Evolutionary conservation across 2,329 filamentous ascomycete species (phyloP), one percentile per base, ranked within the genome.

Genomic region (Microthyrium microscopicum): DNA sequence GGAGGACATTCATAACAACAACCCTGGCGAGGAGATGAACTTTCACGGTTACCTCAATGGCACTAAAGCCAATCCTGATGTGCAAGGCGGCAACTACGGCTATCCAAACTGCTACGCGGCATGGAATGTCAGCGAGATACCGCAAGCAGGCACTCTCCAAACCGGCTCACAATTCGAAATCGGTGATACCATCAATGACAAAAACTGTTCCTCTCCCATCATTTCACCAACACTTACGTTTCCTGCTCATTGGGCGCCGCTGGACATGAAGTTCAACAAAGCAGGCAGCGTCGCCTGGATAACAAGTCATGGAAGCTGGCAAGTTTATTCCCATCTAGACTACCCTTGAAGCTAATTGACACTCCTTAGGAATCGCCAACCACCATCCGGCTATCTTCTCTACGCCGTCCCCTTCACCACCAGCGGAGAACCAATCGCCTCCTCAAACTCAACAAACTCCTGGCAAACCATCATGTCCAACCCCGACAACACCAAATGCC

Each of bases 21-120:
- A 83, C 45, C 77, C 77, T 0, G 77, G 64, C 12, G 78, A 83
- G 47, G 74, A 83, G 52, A 53, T 84, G 49, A 82, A 83, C 51
- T 80, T 70, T 49, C 69, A 77, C 39, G 77, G 77, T 3, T 66
- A 62, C 37, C 56, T 79, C 3, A 64, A 66, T 28, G 60, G 61
- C n/a, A 64, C 62, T 1, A 8, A 25, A 9, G 22, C 9, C 22
- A 11, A 42, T 5, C 53, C 50, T 15, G 38, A 43, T 3, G 44
- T 53, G 20, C 54, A 65, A 44, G 62, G 60, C 13, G 44, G 46
- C 3, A 80, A 81, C 50, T 77, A 75, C 45, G 78, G 77, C 16
- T 84, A 82, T 46, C 78, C 78, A 2, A 53, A 61, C 29, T 83
- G 78, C 55, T 77, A 72, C 44, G 60, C 76, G 1, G 59, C 75